Conservation (phyloP, 768 basidiomycete species). For the Nidularia sp. region DNA sequence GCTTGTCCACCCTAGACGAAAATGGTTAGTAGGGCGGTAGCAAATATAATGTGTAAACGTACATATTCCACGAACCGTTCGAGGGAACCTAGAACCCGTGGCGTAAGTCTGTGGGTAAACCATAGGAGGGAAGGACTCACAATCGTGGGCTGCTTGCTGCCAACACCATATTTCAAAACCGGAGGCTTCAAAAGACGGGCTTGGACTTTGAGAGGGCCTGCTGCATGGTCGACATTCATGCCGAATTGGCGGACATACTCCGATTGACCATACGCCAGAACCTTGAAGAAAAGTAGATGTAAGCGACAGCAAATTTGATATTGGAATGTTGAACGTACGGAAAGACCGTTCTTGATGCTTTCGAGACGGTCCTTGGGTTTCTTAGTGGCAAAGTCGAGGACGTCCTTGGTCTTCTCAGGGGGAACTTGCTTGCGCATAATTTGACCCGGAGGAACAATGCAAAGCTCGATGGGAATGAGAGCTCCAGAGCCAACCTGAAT, state of each 20-base stretch:
- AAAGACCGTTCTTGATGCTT: slow-evolving; percentile 53
- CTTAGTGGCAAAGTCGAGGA: slow-evolving; percentile 70
- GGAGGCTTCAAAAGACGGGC: slow-evolving; percentile 67
- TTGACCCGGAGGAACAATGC: slow-evolving; percentile 60
- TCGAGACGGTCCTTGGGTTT: slow-evolving; percentile 55
- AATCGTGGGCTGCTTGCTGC: slow-evolving; percentile 52
- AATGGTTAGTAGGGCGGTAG: background rate
- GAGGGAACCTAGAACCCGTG: slow-evolving; percentile 40
- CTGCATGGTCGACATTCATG: slow-evolving; percentile 49
- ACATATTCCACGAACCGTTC: slow-evolving; percentile 83
- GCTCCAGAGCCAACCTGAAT: slow-evolving; percentile 64
- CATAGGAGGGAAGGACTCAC: slow-evolving; percentile 16
- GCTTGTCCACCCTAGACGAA: slow-evolving; percentile 61
- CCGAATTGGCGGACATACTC: slow-evolving; percentile 75
- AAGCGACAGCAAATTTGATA: background rate
- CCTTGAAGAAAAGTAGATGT: slow-evolving; percentile 23
- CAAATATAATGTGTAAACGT: slow-evolving; percentile 9
- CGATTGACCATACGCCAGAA: slow-evolving; percentile 67
- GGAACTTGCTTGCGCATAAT: slow-evolving; percentile 74
- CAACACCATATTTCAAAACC: slow-evolving; percentile 58
- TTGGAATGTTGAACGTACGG: slow-evolving; percentile 24
- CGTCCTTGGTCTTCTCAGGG: slow-evolving; percentile 60
- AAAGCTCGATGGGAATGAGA: slow-evolving; percentile 64
- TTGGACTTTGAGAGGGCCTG: slow-evolving; percentile 49
- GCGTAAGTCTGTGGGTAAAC: slow-evolving; percentile 3